phyloP scores from a whole-genome alignment of 495 filamentous ascomycete genomes.

The Penicillium antarcticum region DNA sequence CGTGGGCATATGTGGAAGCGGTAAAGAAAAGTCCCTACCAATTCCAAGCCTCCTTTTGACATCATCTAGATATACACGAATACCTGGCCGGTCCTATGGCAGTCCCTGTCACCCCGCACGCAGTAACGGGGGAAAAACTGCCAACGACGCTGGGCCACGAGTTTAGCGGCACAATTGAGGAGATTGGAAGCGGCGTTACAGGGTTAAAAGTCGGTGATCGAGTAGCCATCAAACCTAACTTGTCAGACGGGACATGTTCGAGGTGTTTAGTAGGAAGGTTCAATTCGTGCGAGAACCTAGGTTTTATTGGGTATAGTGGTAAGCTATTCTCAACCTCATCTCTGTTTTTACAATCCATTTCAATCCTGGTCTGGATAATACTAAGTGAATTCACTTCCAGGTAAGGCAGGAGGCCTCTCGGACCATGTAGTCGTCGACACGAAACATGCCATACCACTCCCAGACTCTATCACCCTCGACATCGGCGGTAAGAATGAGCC shows the following conservation, averaged over 20 bases:
- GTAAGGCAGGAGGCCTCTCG: conserved; percentile 49
- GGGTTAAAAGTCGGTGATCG: conserved; percentile 50
- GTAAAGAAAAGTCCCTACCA: conserved; percentile 5
- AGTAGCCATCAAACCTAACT: conserved; percentile 58
- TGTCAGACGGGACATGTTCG: conserved; percentile 54
- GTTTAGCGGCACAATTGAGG: conserved; percentile 56
- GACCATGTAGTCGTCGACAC: conserved; percentile 51
- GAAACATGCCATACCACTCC: conserved; percentile 20
- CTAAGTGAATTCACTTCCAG: conserved; percentile 5
- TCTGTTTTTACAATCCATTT: no score
- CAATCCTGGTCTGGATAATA: not conserved
- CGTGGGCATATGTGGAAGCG: conserved; percentile 35
- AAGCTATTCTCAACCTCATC: conserved; percentile 4
- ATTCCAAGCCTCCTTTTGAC: not conserved
- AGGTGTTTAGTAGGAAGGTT: conserved; percentile 47
- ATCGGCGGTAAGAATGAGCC: conserved; percentile 24
- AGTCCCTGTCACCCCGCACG: conserved; percentile 56
- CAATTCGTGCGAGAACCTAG: conserved; percentile 56
- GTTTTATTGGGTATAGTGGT: conserved; percentile 60
- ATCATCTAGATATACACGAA: conserved; percentile 54
- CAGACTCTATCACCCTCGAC: conserved; percentile 23
- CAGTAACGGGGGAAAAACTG: conserved; percentile 52
- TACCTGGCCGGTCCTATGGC: conserved; percentile 54
- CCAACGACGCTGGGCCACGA: conserved; percentile 63
- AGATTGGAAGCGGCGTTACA: conserved; percentile 52